Evolutionary conservation across 768 basidiomycete species (phyloP).

Genomic region (Pilatotrama ljubarskyi): DNA sequence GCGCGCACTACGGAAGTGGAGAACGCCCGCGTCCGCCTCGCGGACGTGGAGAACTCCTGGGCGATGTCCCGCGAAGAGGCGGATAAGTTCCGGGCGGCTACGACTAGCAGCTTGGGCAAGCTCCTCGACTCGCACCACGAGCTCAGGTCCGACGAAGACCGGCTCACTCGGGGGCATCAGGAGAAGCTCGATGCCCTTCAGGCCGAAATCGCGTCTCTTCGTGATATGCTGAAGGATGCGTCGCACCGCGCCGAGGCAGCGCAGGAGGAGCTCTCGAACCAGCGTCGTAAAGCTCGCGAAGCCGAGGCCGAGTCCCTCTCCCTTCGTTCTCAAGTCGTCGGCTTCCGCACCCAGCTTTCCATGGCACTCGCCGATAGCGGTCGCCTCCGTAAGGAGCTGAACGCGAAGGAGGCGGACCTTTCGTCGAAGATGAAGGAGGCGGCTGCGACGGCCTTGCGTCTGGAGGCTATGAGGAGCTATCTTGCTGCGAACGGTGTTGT

Average conservation of each 20-base stretch:
- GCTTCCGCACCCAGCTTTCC: conserved; percentile 72
- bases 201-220: conserved; percentile 70
- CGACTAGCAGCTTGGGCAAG: conserved; percentile 83
- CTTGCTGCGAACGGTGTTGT: conserved; percentile 86
- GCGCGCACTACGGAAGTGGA: conserved; percentile 73
- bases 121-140: conserved; percentile 87
- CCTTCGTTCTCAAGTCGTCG: conserved; percentile 72
- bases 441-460: conserved; percentile 69
- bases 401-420: conserved; percentile 63
- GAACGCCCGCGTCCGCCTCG: conserved; percentile 58
- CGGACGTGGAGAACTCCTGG: conserved; percentile 89
- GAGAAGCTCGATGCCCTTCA: conserved; percentile 85
- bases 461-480: conserved; percentile 80
- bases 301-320: conserved; percentile 62
- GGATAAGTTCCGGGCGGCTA: conserved; percentile 83
- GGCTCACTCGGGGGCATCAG: conserved; percentile 67
- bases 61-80: conserved; percentile 92
- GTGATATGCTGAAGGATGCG: conserved; percentile 78
- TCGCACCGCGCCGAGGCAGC: conserved; percentile 69
- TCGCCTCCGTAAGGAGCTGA: conserved; percentile 66
- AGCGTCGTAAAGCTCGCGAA: conserved; percentile 63
- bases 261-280: conserved; percentile 63
- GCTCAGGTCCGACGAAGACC: conserved; percentile 81
- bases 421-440: conserved; percentile 64
- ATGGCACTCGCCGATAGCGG: conserved; percentile 68